Base-by-base conservation (phyloP, 495 filamentous ascomycete genomes). In the Achaetomiella virescens region DNA sequence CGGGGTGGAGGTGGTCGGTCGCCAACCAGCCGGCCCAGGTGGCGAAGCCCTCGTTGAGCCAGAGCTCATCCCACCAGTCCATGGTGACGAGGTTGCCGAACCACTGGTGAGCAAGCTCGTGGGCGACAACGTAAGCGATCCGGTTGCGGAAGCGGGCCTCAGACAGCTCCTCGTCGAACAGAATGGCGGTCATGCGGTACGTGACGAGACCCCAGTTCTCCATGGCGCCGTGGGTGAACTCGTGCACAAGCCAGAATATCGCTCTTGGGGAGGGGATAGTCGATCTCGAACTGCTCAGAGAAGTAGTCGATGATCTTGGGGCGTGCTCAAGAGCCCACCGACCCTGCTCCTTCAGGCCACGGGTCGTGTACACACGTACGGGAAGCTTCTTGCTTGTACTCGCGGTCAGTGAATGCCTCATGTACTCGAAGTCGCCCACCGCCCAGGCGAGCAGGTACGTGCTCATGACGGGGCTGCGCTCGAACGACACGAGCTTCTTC, bases 21-120 rank as follows among this genome's bases (percentile, higher is more conserved):
- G 92, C 92, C 48, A 90, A 80, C 92, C 92, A 98, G 47, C 92
- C 92, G 47, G 96, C 90, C 93, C 92, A 97, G 5, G 93, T 98
- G 21, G 93, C 93, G 70, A 98, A 98, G 2, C 91, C 92, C 70
- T 97, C 92, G 58, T 95, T 95, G 12, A 97, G 80, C 92, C 93
- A 98, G 21, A 98, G 78, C 70, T 95, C 93, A 67, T 87, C 91
- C 93, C 93, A 97, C 81, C 81, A 85, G 59, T 85, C 82, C 86
- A 90, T 90, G 15, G 86, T 89, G 20, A 97, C 93, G 17, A 97
- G 81, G 66, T 98, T 96, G 29, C 93, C 93, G 65, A 97, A 98
- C 93, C 93, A 98, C 74, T 97, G 93, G 70, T 98, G 93, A 27
- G 93, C 93, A 43, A 98, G 75, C 66, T 98, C 91, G 69, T 96